Conservation (phyloP, 805 yeast genomes). For the Pichia heedii region DNA sequence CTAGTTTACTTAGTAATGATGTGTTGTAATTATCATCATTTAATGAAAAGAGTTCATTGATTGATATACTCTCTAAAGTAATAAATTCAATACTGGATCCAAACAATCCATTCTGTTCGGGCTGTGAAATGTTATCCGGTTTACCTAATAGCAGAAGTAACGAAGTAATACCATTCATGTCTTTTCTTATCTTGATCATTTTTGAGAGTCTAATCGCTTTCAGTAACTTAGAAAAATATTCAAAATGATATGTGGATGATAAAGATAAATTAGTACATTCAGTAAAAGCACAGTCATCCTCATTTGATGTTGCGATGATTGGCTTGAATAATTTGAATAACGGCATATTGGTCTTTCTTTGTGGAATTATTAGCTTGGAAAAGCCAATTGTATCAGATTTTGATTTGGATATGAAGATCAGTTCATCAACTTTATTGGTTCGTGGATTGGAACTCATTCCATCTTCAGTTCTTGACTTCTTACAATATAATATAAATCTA, state of each 20-base stretch:
- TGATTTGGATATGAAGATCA: constrained; percentile 48
- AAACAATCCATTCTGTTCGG: constrained; percentile 7
- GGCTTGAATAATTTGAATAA: constrained; percentile 37
- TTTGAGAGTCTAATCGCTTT: constrained; percentile 43
- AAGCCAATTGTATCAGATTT: constrained; percentile 59
- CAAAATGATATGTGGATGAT: constrained; percentile 43
- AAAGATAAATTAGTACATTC: constrained; percentile 20
- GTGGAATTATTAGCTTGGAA: constrained; percentile 59
- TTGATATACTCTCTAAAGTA: constrained; percentile 21
- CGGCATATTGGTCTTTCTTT: constrained; percentile 52
- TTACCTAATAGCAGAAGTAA: constrained; percentile 21
- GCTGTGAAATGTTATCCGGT: not conserved
- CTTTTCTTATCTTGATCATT: constrained; percentile 47
- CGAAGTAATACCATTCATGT: constrained; percentile 35
- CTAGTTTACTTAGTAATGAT: constrained; percentile 9
- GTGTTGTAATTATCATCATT: not conserved
- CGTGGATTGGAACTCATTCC: too few species aligned
- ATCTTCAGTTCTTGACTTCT: constrained; percentile 12
- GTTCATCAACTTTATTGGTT: constrained; percentile 27
- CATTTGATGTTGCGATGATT: not conserved
- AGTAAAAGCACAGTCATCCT: constrained; percentile 5
- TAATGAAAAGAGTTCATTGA: constrained; percentile 14
- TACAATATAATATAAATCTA: constrained; percentile 40
- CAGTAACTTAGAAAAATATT: constrained; percentile 37
- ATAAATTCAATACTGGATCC: constrained; percentile 27